A percentile compares a stretch with the other conserved stretches of the same genome.
Conservation (phyloP, 495 filamentous ascomycete genomes). For the Bryoglossum gracile region DNA sequence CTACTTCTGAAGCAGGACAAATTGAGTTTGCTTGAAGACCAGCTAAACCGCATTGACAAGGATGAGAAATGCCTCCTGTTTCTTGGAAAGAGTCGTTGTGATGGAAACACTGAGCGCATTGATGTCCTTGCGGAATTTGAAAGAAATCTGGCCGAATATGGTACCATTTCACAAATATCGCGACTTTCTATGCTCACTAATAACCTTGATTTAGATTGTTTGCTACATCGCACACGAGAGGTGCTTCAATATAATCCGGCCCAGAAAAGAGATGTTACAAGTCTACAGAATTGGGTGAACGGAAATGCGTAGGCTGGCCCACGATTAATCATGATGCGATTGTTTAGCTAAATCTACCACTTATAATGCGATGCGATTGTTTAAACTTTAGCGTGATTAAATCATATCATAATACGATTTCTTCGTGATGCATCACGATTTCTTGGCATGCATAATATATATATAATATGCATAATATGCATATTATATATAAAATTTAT, state of each 20-base stretch:
- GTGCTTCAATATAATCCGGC: slow-evolving; percentile 15
- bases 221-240: slow-evolving; percentile 5
- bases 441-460: too few species aligned
- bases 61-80: slow-evolving; percentile 24
- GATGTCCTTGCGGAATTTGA: not conserved
- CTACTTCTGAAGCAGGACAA: slow-evolving; percentile 25
- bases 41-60: slow-evolving; percentile 28
- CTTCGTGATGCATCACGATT: too few species aligned
- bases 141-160: not conserved
- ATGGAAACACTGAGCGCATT: not conserved
- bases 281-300: slow-evolving; percentile 3
- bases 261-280: not conserved
- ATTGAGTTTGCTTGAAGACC: slow-evolving; percentile 27
- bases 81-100: slow-evolving; percentile 4
- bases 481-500: too few species aligned
- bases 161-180: not conserved
- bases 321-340: too few species aligned
- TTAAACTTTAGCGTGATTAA: too few species aligned
- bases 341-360: too few species aligned
- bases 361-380: too few species aligned
- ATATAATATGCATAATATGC: too few species aligned
- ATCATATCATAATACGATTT: too few species aligned
- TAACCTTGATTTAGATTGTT: not conserved
- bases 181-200: not conserved
- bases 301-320: too few species aligned